Conservation (phyloP, 441 rosid species). For the Eutrema salsugineum region DNA sequence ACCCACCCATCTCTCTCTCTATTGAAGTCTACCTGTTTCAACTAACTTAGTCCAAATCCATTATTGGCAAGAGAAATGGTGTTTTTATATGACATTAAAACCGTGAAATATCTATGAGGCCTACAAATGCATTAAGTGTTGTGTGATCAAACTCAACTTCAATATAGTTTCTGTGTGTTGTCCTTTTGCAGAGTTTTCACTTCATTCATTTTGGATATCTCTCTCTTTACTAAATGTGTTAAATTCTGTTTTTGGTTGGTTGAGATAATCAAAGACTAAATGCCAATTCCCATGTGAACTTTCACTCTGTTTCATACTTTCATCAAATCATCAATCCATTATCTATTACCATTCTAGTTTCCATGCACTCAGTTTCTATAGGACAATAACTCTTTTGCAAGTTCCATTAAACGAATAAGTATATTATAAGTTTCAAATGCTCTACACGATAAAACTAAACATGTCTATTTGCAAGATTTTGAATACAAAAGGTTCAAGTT, state of each 20-base stretch:
- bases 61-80: constrained; percentile 2
- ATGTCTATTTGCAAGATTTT: neutral
- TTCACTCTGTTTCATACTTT: neutral
- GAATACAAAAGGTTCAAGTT: neutral
- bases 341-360: neutral
- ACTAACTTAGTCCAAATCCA: neutral
- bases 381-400: neutral
- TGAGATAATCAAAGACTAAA: neutral
- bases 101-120: neutral
- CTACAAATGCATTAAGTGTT: constrained; percentile 20
- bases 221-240: neutral
- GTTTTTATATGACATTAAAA: neutral
- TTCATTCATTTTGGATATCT: constrained; percentile 7
- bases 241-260: constrained; percentile 2
- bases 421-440: neutral
- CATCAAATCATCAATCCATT: neutral
- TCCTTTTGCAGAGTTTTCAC: constrained; percentile 7
- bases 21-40: constrained; percentile 20
- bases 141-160: constrained; percentile 17
- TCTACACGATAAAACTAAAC: neutral
- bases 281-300: constrained; percentile 22
- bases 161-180: constrained; percentile 3
- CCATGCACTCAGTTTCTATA: neutral
- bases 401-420: neutral
- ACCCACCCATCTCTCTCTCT: constrained; percentile 1